Evolutionary conservation across 164 flowering plant species (phyloP).

Genomic region (Vitis riparia): DNA sequence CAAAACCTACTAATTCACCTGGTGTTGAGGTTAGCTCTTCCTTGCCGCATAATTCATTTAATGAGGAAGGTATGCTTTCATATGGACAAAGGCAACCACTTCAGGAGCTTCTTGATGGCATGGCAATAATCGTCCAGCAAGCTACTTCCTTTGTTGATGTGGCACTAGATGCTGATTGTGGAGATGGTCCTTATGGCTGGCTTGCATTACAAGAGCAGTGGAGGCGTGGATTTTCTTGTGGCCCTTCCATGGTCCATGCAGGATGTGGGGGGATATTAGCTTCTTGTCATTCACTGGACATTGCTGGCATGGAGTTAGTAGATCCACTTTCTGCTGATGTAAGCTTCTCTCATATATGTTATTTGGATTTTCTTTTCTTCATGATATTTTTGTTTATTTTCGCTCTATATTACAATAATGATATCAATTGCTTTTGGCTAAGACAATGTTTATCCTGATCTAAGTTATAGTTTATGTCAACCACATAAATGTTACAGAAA

Average conservation of each 20-base stretch:
- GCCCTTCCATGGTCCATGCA: slow-evolving; percentile 94
- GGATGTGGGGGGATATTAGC: slow-evolving; percentile 98
- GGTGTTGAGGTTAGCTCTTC: slow-evolving; percentile 55
- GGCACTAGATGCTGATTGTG: slow-evolving; percentile 76
- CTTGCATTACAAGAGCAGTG: slow-evolving; percentile 92
- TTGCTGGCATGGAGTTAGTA: slow-evolving; percentile 85
- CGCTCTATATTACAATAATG: background rate
- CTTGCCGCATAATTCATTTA: slow-evolving; percentile 50
- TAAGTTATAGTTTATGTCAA: too few species aligned
- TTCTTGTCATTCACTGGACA: slow-evolving; percentile 86
- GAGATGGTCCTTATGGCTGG: slow-evolving; percentile 94
- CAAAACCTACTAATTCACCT: slow-evolving; percentile 51
- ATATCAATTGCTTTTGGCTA: background rate
- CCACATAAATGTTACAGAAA: too few species aligned
- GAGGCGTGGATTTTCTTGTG: slow-evolving; percentile 92
- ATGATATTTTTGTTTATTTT: background rate
- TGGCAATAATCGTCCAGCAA: slow-evolving; percentile 88
- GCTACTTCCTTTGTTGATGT: slow-evolving; percentile 94
- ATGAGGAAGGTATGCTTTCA: slow-evolving; percentile 63
- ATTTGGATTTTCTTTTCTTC: slow-evolving; percentile 2
- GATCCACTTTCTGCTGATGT: slow-evolving; percentile 93
- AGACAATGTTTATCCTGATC: too few species aligned
- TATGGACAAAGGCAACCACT: slow-evolving; percentile 82
- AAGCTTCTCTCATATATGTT: slow-evolving; percentile 30
- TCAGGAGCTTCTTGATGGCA: slow-evolving; percentile 89